Evolutionary conservation across 768 basidiomycete genomes (phyloP), one percentile per base, ranked within the genome.

Genomic region (Inosperma sp.): DNA sequence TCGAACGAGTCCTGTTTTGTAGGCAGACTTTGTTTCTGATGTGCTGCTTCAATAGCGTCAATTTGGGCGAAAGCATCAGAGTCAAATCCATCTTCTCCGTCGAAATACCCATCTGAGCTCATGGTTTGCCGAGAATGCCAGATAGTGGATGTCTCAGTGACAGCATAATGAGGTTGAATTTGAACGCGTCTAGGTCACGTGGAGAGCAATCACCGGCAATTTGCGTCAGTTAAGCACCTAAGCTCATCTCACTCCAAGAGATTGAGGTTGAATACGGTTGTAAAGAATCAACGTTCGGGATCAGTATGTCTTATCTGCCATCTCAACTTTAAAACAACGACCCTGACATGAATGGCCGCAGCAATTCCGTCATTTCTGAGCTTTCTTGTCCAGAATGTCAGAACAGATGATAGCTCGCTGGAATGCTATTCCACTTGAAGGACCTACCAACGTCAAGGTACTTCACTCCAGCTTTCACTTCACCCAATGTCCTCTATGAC

Each of bases 61-160:
- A 91, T 73, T 59, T 85, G 75, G 30, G 75, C 67, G 6, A 88
- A 60, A 3, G 79, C 75, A 29, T 75, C 78, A 36, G 77, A 76
- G 65, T 88, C 78, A 31, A 85, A 60, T 44, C 72, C 76, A 25
- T 84, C 83, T 54, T 81, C 82, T n/a, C 55, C 61, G 54, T 80
- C 78, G 62, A 86, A 90, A 61, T 83, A 88, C 34, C 76, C 83
- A 69, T 88, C 87, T 29, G 85, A 88, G 72, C 82, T 86, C 86
- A 90, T 88, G 33, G n/a, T 33, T 51, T 25, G n/a, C 21, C 33
- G 29, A 44, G 48, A 19, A 34, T 7, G n/a, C n/a, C n/a, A n/a
- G n/a, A n/a, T n/a, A n/a, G n/a, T n/a, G n/a, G n/a, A n/a, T n/a
- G n/a, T n/a, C n/a, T n/a, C n/a, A n/a, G n/a, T n/a, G n/a, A n/a